A percentile compares a stretch with the other conserved stretches of the same genome.
Conservation (phyloP, 176 grass and related monocot species). For the Phoenix dactylifera region DNA sequence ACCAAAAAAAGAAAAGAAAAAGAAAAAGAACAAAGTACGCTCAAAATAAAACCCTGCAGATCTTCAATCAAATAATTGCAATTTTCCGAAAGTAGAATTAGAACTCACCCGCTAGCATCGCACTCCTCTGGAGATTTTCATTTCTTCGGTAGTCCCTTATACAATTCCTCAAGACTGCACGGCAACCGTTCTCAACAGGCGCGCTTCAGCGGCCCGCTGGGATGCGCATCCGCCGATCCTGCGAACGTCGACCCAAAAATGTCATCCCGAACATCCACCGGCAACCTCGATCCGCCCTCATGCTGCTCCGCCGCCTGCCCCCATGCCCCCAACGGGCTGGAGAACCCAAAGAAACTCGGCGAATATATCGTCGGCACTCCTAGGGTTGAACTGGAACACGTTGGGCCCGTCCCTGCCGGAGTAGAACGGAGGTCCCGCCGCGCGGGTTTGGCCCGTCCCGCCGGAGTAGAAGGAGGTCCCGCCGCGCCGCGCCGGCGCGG, state of each 20-base stretch:
- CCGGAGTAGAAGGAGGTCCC: not conserved
- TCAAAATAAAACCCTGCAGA: not conserved
- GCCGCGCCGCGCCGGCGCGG: not conserved
- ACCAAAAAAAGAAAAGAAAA: too few species aligned
- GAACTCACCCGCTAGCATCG: conserved; percentile 10
- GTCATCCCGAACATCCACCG: conserved; percentile 9
- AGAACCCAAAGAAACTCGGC: conserved; percentile 18
- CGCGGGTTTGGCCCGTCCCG: conserved; percentile 5
- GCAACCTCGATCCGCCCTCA: conserved; percentile 4
- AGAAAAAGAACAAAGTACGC: too few species aligned
- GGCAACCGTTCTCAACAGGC: conserved; percentile 12
- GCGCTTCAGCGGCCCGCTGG: conserved; percentile 5
- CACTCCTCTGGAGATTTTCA: conserved; percentile 20
- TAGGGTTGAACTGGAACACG: conserved; percentile 14
- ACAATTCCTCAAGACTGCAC: conserved; percentile 19
- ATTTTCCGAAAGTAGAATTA: not conserved
- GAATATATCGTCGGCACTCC: conserved; percentile 17
- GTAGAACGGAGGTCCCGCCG: not conserved
- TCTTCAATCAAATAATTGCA: not conserved
- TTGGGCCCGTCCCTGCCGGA: not conserved
- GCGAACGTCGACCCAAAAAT: conserved; percentile 2
- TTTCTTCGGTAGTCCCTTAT: conserved; percentile 18
- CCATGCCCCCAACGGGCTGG: conserved; percentile 15
- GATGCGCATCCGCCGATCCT: conserved; percentile 2
- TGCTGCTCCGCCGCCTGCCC: not conserved